Conservation (phyloP, 1,284 basidiomycete species). For the Gomphus bonarii region DNA sequence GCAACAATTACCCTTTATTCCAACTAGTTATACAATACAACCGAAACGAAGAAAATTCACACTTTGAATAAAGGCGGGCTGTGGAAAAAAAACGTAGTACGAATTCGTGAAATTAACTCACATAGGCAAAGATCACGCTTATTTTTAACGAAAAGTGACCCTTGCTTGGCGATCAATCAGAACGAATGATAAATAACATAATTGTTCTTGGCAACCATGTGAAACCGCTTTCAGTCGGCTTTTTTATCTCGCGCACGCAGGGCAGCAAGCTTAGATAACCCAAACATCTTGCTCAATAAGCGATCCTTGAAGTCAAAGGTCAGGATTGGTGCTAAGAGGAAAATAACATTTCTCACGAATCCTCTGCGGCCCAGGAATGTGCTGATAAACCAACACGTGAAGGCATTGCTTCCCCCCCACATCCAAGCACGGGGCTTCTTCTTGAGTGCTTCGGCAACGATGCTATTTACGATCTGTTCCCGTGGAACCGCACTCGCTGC, state of each 20-base stretch:
- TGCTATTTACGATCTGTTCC: slow-evolving; percentile 15
- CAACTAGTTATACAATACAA: too few species aligned
- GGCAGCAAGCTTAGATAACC: not conserved
- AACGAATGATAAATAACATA: too few species aligned
- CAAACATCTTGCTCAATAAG: not conserved
- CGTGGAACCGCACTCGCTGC: slow-evolving; percentile 16
- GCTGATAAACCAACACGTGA: not conserved
- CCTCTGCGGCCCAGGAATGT: not conserved
- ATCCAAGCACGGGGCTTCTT: slow-evolving; percentile 16
- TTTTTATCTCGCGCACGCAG: not conserved
- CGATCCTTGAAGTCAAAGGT: not conserved
- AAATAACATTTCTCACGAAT: not conserved
- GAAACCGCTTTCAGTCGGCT: too few species aligned
- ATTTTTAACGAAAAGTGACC: too few species aligned
- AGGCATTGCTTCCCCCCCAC: slow-evolving; percentile 18
- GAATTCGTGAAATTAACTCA: too few species aligned
- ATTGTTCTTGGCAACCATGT: too few species aligned
- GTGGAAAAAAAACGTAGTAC: too few species aligned
- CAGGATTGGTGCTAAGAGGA: not conserved
- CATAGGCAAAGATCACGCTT: too few species aligned
- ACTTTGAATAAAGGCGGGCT: too few species aligned
- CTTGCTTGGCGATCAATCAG: too few species aligned
- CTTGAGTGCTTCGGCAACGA: slow-evolving; percentile 20
- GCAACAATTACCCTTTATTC: too few species aligned
- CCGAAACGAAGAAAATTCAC: too few species aligned